Percentiles rank a stretch among this genome's conserved stretches.
phyloP scores from a whole-genome alignment of 805 yeast species.

The Komagataella populi region DNA sequence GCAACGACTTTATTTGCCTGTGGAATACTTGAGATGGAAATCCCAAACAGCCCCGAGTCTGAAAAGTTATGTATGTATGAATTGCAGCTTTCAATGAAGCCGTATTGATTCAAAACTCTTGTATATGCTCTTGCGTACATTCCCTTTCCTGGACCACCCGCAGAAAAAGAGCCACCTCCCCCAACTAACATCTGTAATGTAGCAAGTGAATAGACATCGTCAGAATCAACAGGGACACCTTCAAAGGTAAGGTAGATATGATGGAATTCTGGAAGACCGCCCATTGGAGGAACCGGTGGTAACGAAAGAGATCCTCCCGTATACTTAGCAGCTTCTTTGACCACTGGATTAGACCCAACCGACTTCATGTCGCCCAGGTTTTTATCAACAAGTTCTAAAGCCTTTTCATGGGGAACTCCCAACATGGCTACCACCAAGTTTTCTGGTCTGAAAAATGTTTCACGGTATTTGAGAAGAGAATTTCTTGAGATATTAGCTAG shows the following conservation, averaged over 20 bases:
- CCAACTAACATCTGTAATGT: slow-evolving; percentile 83
- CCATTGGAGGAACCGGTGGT: slow-evolving; percentile 41
- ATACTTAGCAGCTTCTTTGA: slow-evolving; percentile 30
- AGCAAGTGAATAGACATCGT: slow-evolving; percentile 85
- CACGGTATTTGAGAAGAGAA: slow-evolving; percentile 44
- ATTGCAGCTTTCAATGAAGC: slow-evolving; percentile 79
- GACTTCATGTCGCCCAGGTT: slow-evolving; percentile 51
- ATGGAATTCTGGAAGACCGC: slow-evolving; percentile 64
- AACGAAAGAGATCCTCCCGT: slow-evolving; percentile 46
- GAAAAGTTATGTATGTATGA: slow-evolving; percentile 84
- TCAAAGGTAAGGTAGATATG: slow-evolving; percentile 84
- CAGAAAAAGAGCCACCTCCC: slow-evolving; percentile 95
- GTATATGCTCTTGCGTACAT: slow-evolving; percentile 94
- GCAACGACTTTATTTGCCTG: slow-evolving; percentile 77
- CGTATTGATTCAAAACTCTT: slow-evolving; percentile 80
- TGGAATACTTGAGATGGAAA: slow-evolving; percentile 73
- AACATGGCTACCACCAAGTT: slow-evolving; percentile 76
- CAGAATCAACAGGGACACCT: slow-evolving; percentile 70
- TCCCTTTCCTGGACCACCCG: slow-evolving; percentile 99
- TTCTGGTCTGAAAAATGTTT: slow-evolving; percentile 61
- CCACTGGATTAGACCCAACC: slow-evolving; percentile 9
- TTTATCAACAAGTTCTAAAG: slow-evolving; percentile 46
- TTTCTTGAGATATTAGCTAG: slow-evolving; percentile 39
- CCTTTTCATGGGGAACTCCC: slow-evolving; percentile 64
- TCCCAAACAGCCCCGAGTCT: slow-evolving; percentile 86